phyloP scores from a whole-genome alignment of 345 rosid genomes.

The Angophora floribunda region DNA sequence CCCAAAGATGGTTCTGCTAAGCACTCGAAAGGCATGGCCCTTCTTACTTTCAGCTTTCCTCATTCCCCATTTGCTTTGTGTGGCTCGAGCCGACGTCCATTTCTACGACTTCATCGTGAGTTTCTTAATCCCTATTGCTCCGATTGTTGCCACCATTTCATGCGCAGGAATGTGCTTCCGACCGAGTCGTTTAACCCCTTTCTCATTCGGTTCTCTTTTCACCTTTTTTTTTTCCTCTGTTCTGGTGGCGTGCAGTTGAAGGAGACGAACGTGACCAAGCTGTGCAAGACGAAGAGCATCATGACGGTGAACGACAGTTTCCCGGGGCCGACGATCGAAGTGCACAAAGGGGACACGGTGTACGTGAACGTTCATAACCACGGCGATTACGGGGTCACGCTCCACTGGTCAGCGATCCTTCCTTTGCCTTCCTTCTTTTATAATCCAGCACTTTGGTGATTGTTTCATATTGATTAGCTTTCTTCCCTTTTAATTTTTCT shows the following conservation, averaged over 20 bases:
- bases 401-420: slow-evolving; percentile 16
- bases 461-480: background rate
- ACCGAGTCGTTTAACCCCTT: background rate
- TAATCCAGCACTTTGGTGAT: background rate
- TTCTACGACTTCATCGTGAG: background rate
- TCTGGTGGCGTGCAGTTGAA: background rate
- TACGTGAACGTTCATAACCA: slow-evolving; percentile 14
- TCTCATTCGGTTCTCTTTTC: background rate
- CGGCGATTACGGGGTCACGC: slow-evolving; percentile 18
- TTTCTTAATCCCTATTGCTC: background rate
- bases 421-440: background rate
- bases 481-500: background rate
- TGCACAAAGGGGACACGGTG: slow-evolving; percentile 19
- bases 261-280: slow-evolving; percentile 8
- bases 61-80: background rate
- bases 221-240: background rate
- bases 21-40: background rate
- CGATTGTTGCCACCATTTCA: background rate
- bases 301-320: slow-evolving; percentile 12
- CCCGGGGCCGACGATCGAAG: slow-evolving; percentile 16
- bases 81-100: background rate
- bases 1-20: background rate
- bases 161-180: background rate
- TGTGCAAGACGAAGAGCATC: slow-evolving; percentile 8
- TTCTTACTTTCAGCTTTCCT: background rate